Evolutionary conservation across 176 grass and related monocot genomes (phyloP), one percentile per base, ranked within the genome.

Genomic region (Stipa capillata): DNA sequence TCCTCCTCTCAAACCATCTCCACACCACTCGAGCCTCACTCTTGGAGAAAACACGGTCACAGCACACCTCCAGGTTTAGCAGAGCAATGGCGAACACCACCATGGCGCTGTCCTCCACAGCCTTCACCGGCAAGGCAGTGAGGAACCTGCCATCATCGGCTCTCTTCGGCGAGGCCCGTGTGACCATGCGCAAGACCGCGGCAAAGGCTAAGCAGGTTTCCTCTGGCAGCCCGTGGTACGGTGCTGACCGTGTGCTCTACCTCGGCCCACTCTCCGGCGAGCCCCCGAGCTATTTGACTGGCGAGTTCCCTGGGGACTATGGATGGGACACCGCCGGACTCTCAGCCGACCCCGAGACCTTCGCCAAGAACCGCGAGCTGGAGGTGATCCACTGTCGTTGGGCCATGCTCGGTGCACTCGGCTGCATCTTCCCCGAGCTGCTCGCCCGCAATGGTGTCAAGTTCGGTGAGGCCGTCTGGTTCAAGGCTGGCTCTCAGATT

Each of bases 401-500:
- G 93, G 90, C 93, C 44, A 97, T 97, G 93, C 86, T 97, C 0
- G 93, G 93, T 52, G 90, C 93, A 2, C 87, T 97, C 0, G 94
- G 94, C 2, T 97, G 91, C 63, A 88, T 97, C 50, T 97, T 97
- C 78, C 94, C 94, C 0, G 94, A 97, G 78, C 81, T 97, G 27
- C 91, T 97, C 15, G 47, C 94, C 33, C 91, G 94, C 73, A 97
- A 93, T 20, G 94, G 94, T 1, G 88, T 97, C 51, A 91, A 89
- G 60, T 97, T 97, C 78, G 91, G 89, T 34, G 91, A 97, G 91
- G 91, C 94, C 2, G 86, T 97, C 0, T 97, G 94, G 94, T 97
- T 97, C 94, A 97, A 97, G 84, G 94, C 91, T 0, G 94, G 94
- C 0, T 73, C 94, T 6, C 94, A 97, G 61, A 97, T 97, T 69